A percentile compares a stretch with the other conserved stretches of the same genome.
Conservation (phyloP, 2,329 filamentous ascomycete genomes). For the Trichophyton schoenleinii region DNA sequence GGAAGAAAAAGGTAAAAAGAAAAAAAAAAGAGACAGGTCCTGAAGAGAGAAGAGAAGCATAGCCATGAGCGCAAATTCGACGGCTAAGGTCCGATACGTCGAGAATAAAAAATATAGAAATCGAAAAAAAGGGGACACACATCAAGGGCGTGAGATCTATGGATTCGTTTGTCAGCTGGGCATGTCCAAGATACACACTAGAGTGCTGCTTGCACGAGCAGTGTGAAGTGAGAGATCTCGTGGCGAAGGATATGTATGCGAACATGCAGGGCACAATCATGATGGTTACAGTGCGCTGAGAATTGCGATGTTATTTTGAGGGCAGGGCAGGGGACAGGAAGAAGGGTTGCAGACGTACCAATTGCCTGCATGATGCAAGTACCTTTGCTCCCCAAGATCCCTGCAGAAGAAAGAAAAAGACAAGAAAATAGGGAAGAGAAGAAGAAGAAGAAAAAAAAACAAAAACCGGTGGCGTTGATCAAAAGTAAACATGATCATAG, state of each 20-base stretch:
- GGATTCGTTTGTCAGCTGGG: not conserved
- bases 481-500: not conserved
- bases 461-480: not conserved
- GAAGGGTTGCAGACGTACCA: not conserved
- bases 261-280: not conserved
- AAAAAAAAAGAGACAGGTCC: not conserved
- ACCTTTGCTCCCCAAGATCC: not conserved
- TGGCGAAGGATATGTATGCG: not conserved
- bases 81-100: not conserved
- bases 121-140: not conserved
- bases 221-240: not conserved
- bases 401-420: not conserved
- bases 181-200: not conserved
- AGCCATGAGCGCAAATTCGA: not conserved
- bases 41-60: not conserved
- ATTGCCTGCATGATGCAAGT: conserved; percentile 2
- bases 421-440: too few relatives aligned
- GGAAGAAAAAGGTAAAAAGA: not conserved
- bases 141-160: not conserved
- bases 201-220: not conserved
- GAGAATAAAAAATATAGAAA: not conserved
- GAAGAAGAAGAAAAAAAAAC: too few relatives aligned
- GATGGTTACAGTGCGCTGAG: not conserved
- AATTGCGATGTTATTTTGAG: not conserved
- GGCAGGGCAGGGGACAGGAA: not conserved